These are phyloP conservation scores for Curvularia eragrostidis DNA, from an alignment of 2,329 filamentous ascomycete species.

Conservation along the genomic window DNA sequence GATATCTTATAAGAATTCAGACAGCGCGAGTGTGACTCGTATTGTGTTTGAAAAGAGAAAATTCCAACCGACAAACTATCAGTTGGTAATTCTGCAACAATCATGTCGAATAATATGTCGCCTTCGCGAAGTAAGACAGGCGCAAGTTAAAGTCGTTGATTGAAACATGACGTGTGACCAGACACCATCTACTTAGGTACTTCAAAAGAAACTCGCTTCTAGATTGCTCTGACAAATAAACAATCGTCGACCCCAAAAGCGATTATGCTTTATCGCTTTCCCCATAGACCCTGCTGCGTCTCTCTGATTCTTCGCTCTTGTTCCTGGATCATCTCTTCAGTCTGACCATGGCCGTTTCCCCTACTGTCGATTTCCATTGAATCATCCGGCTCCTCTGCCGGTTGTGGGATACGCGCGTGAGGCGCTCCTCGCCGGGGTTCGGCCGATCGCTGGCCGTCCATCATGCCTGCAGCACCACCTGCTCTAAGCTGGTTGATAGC, in stretches of 20 bases:
- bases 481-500: constrained; percentile 72
- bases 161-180: background rate
- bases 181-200: constrained; percentile 15
- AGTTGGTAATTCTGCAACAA: background rate
- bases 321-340: constrained; percentile 66
- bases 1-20: background rate
- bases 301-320: constrained; percentile 67
- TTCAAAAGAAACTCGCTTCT: constrained; percentile 1
- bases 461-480: constrained; percentile 64
- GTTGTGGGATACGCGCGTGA: constrained; percentile 44
- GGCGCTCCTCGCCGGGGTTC: constrained; percentile 57
- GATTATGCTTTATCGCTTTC: constrained; percentile 31
- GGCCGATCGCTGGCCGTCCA: constrained; percentile 65
- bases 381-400: constrained; percentile 42
- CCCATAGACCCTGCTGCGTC: constrained; percentile 65
- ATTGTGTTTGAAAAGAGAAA: background rate
- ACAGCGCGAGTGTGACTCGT: too few relatives aligned
- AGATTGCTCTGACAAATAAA: constrained; percentile 5
- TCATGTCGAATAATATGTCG: background rate
- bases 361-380: constrained; percentile 61
- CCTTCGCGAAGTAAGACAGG: background rate
- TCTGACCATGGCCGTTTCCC: constrained; percentile 66
- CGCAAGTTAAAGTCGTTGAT: background rate
- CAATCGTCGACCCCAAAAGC: background rate
- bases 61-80: background rate